These are phyloP conservation scores for Avena insularis DNA, from an alignment of 176 grass and related monocot species.

Conservation along the genomic window DNA sequence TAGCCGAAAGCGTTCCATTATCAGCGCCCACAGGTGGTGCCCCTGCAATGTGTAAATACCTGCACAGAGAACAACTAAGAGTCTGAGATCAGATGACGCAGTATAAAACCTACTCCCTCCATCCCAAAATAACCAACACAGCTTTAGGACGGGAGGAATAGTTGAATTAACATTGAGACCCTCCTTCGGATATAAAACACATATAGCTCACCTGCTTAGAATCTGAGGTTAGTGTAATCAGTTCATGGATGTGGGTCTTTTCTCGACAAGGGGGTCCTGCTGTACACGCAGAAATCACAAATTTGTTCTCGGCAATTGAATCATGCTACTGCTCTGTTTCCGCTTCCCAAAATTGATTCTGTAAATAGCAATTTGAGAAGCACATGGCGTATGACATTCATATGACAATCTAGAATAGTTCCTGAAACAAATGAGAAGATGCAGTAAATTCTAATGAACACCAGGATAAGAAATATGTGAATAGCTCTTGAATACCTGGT, in stretches of 20 bases:
- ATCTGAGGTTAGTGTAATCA: neutral
- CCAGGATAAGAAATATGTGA: constrained; percentile 16
- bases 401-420: neutral
- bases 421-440: constrained; percentile 25
- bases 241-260: neutral
- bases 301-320: too few species aligned
- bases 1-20: neutral
- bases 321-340: constrained; percentile 4
- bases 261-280: neutral
- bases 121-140: too few species aligned
- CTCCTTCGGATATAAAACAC: neutral
- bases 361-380: neutral
- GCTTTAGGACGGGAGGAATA: too few species aligned
- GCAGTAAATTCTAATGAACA: neutral
- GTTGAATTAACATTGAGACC: neutral
- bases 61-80: neutral
- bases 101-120: neutral
- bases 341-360: neutral
- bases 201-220: constrained; percentile 23
- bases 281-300: neutral
- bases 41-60: neutral
- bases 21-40: neutral
- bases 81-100: neutral
- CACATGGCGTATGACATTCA: neutral
- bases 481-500: constrained; percentile 30